A percentile compares a stretch with the other conserved stretches of the same genome.
phyloP scores from a whole-genome alignment of 1,139 yeast genomes.

The Nakaseomyces kungkrabaensis region DNA sequence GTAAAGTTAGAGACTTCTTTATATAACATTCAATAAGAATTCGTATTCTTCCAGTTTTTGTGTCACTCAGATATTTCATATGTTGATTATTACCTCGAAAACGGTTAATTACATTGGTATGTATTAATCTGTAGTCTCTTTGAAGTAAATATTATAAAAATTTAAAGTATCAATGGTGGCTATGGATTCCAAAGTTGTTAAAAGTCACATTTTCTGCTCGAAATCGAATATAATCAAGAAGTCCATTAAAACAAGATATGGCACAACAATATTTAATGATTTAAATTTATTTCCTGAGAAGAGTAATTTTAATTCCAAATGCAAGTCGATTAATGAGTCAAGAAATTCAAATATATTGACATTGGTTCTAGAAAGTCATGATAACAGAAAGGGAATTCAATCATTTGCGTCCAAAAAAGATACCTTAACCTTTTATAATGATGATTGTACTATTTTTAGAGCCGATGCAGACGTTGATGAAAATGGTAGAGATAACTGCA shows the following conservation, averaged over 20 bases:
- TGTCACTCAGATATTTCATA: no score
- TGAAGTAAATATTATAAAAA: no score
- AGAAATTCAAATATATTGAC: neutral
- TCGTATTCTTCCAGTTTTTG: no score
- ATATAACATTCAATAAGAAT: no score
- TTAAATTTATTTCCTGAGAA: neutral
- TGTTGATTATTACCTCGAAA: no score
- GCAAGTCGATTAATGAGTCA: neutral
- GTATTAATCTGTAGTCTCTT: no score
- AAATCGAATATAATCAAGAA: neutral
- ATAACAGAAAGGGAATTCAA: neutral
- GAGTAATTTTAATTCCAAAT: neutral
- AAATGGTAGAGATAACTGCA: neutral
- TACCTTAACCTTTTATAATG: neutral
- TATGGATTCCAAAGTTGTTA: neutral
- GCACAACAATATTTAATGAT: neutral
- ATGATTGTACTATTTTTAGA: neutral
- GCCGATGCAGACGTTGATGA: neutral
- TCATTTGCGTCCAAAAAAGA: neutral
- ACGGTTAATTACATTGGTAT: no score
- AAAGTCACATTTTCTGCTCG: neutral
- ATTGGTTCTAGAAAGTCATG: neutral
- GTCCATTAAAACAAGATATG: neutral
- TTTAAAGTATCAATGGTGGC: no score
- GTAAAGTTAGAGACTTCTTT: no score